phyloP scores from a whole-genome alignment of 23 red algal genomes.

The Porphyridium purpureum region DNA sequence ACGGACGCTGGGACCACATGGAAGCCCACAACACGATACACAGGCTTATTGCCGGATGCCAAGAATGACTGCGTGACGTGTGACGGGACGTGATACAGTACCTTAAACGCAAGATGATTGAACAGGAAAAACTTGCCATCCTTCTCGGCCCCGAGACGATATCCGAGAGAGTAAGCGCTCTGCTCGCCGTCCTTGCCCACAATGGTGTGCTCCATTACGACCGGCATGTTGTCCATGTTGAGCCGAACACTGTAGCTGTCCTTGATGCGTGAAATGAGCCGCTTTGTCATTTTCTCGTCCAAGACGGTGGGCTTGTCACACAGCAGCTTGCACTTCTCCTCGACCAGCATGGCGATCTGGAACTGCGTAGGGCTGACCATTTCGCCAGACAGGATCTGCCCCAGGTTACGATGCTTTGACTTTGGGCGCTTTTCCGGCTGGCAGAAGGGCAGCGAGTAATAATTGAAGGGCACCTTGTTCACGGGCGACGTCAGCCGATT shows the following conservation, averaged over 20 bases:
- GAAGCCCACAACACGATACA: constrained; percentile 92
- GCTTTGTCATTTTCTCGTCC: constrained; percentile 2
- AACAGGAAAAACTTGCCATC: constrained; percentile 49
- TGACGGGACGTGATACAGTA: constrained; percentile 72
- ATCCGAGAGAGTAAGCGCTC: constrained; percentile 40
- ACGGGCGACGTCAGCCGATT: constrained; percentile 45
- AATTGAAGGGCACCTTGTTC: constrained; percentile 67
- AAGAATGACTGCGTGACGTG: background rate
- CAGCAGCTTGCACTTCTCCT: constrained; percentile 52
- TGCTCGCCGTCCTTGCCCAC: constrained; percentile 5
- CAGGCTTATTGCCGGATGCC: constrained; percentile 4
- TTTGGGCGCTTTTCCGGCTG: constrained; percentile 20
- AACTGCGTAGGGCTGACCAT: constrained; percentile 72
- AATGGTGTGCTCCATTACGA: constrained; percentile 46
- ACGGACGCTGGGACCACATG: constrained; percentile 65
- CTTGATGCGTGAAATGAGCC: constrained; percentile 32
- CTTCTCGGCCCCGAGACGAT: constrained; percentile 41
- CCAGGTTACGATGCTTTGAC: constrained; percentile 57
- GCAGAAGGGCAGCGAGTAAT: constrained; percentile 87
- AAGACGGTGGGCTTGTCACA: constrained; percentile 27
- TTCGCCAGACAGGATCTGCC: constrained; percentile 78
- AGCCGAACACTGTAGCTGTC: constrained; percentile 74
- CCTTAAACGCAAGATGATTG: constrained; percentile 91
- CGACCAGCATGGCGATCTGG: constrained; percentile 52
- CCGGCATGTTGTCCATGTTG: constrained; percentile 97